Evolutionary conservation across 23 red algal species (phyloP), one percentile per base, ranked within the genome.

Genomic region (Gracilaria caudata): DNA sequence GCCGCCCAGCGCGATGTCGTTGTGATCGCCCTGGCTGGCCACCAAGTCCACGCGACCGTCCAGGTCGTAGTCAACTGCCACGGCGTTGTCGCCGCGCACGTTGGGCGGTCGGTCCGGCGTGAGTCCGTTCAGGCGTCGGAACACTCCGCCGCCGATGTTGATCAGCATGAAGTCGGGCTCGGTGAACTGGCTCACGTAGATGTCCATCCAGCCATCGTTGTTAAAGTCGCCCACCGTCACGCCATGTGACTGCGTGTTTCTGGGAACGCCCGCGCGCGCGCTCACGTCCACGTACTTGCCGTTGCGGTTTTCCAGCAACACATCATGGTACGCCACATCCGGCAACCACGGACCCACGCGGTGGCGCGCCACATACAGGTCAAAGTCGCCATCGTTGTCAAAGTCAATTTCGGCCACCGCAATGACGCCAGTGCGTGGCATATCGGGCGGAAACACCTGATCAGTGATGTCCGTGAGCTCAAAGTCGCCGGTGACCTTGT

Each of bases 371-470:
- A 93, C 38, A 20, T 93, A 93, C 39, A 93, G 68, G 37, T 93
- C 90, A 73, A 70, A 87, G 45, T 83, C 53, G 12, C 90, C 90
- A 35, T 93, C 90, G 38, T 85, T 85, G 49, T 93, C 79, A 78
- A 83, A 81, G 70, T 93, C 90, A 28, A 93, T 36, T 34, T 93
- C 90, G n/a, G 82, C 81, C 20, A 80, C 77, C 7, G 82, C 57
- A 28, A 66, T 71, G 4, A 82, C 68, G 5, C 78, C 78, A 0
- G 6, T 26, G 44, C 64, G 55, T 0, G 38, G n/a, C 24, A 87
- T 0, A 1, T 43, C 24, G 2, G 46, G 12, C 25, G 83, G 83
- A 17, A 63, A 56, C 44, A 87, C 83, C 38, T 36, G n/a, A 33
- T 47, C 57, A 17, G 89, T 77, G 19, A 83, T 75, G 54, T 92